These are phyloP conservation scores for Cladochytrium replicatum DNA, from an alignment of 192 early-diverging fungal species.

Conservation along the genomic window DNA sequence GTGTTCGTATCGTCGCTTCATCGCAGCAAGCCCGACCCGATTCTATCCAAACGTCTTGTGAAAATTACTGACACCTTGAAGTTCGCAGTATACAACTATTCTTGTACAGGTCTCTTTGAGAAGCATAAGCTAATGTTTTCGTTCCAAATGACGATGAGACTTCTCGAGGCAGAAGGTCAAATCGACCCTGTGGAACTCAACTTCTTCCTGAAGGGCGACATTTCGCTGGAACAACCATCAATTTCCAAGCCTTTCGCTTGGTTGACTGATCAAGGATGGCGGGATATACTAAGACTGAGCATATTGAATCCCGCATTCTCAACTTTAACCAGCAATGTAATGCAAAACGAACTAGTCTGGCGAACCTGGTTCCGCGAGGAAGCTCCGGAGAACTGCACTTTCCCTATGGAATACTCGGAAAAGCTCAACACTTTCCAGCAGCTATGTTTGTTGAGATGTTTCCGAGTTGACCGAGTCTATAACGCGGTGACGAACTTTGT, in stretches of 20 bases:
- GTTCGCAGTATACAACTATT: slow-evolving; percentile 54
- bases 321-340: slow-evolving; percentile 28
- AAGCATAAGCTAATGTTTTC: slow-evolving; percentile 57
- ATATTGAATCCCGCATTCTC: slow-evolving; percentile 37
- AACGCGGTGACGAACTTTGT: slow-evolving; percentile 54
- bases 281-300: slow-evolving; percentile 36
- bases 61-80: slow-evolving; percentile 53
- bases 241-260: slow-evolving; percentile 41
- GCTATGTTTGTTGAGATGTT: slow-evolving; percentile 46
- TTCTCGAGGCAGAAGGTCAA: slow-evolving; percentile 43
- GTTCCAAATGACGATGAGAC: slow-evolving; percentile 53
- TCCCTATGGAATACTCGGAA: slow-evolving; percentile 46
- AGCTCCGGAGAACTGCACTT: slow-evolving; percentile 35
- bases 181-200: slow-evolving; percentile 45
- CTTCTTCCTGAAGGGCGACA: slow-evolving; percentile 53
- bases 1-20: slow-evolving; percentile 43
- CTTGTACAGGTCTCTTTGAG: slow-evolving; percentile 52
- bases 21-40: slow-evolving; percentile 43
- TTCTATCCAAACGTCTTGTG: slow-evolving; percentile 36
- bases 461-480: slow-evolving; percentile 49
- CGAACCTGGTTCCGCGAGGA: slow-evolving; percentile 36
- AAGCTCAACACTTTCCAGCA: slow-evolving; percentile 42
- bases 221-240: slow-evolving; percentile 43
- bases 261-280: slow-evolving; percentile 51
- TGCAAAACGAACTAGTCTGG: slow-evolving; percentile 36